phyloP scores from a whole-genome alignment of 2,329 filamentous ascomycete genomes.

The Penicillium sp. region DNA sequence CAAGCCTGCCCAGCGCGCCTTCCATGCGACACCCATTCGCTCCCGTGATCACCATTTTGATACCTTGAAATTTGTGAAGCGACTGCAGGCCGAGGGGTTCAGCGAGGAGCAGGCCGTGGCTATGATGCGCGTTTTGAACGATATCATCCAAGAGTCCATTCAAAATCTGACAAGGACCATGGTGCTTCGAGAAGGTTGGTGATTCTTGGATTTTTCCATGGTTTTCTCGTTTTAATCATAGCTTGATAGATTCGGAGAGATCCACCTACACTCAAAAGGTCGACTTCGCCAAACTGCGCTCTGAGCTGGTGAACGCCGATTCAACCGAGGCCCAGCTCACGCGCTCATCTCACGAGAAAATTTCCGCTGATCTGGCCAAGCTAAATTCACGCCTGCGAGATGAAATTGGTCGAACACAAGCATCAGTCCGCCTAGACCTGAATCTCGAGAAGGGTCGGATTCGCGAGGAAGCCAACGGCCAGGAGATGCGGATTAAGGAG shows the following conservation, averaged over 20 bases:
- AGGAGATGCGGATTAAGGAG: conserved; percentile 98
- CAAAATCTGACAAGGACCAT: conserved; percentile 97
- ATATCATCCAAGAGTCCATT: conserved; percentile 97
- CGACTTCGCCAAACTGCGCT: conserved; percentile 95
- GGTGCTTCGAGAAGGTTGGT: conserved; percentile 83
- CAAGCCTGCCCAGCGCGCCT: conserved; percentile 42
- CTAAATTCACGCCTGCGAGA: conserved; percentile 85
- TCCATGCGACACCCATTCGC: conserved; percentile 66
- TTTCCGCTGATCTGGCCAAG: conserved; percentile 94
- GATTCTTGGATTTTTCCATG: background rate
- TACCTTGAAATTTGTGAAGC: conserved; percentile 94
- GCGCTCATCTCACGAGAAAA: conserved; percentile 82
- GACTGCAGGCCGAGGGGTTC: conserved; percentile 86
- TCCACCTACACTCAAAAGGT: conserved; percentile 79
- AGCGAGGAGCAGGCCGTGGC: conserved; percentile 92
- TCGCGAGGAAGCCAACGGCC: conserved; percentile 90
- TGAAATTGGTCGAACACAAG: conserved; percentile 92
- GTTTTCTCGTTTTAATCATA: background rate
- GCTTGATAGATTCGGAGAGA: conserved; percentile 46
- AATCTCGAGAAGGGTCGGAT: conserved; percentile 97
- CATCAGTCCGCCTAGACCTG: conserved; percentile 85
- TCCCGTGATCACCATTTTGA: conserved; percentile 92
- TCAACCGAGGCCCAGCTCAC: conserved; percentile 88
- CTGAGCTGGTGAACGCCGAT: conserved; percentile 88
- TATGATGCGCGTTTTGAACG: conserved; percentile 97